These are phyloP conservation scores for Melaleuca quinquenervia DNA, from an alignment of 345 rosid genomes.

Conservation along the genomic window DNA sequence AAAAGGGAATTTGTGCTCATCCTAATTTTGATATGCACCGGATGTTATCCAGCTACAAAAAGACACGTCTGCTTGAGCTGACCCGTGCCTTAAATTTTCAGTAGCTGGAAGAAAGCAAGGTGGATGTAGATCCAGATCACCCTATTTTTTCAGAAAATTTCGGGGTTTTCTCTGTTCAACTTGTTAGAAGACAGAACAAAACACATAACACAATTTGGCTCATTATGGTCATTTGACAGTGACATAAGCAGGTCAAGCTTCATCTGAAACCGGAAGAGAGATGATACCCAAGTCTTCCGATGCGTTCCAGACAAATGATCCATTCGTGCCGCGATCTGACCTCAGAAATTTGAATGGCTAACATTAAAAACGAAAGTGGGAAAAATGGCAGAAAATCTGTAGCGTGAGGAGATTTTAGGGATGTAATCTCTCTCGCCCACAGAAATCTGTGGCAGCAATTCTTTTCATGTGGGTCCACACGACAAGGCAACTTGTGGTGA, in stretches of 20 bases:
- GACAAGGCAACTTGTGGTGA: background rate
- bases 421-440: background rate
- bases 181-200: background rate
- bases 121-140: background rate
- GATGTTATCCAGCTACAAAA: background rate
- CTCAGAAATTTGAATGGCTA: background rate
- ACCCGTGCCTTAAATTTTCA: background rate
- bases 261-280: background rate
- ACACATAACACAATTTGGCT: background rate
- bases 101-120: background rate
- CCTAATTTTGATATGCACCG: background rate
- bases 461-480: background rate
- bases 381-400: background rate
- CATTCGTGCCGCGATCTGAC: background rate
- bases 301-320: background rate
- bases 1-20: background rate
- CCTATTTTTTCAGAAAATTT: background rate
- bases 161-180: background rate
- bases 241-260: background rate
- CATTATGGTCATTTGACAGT: background rate
- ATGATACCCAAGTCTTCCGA: background rate
- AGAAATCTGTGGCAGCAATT: background rate
- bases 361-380: background rate
- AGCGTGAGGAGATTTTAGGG: background rate
- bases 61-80: background rate